phyloP scores from a whole-genome alignment of 1,284 basidiomycete species.

The Naganishia sp. region DNA sequence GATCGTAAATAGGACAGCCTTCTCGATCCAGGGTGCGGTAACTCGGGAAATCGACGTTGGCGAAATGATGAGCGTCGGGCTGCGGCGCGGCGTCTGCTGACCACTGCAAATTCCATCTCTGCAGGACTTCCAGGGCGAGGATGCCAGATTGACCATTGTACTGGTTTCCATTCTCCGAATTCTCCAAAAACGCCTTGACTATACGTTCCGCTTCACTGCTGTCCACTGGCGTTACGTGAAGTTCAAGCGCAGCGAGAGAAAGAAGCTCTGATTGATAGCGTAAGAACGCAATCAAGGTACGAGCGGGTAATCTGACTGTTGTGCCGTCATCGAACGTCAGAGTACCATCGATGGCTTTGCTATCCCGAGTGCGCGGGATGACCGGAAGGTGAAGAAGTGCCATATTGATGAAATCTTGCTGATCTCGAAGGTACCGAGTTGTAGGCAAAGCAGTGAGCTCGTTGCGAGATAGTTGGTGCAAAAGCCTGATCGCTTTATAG shows the following conservation, averaged over 20 bases:
- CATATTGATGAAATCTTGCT: conserved; percentile 83
- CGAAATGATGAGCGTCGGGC: conserved; percentile 27
- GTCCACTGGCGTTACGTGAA: conserved; percentile 80
- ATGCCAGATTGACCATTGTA: conserved; percentile 17
- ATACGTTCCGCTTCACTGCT: conserved; percentile 71
- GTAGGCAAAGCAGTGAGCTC: conserved; percentile 77
- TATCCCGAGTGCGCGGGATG: conserved; percentile 58
- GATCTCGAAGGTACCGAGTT: conserved; percentile 82
- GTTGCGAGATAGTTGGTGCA: conserved; percentile 85
- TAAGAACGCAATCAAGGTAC: conserved; percentile 74
- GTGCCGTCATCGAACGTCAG: conserved; percentile 71
- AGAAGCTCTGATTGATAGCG: conserved; percentile 81
- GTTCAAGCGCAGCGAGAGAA: conserved; percentile 82
- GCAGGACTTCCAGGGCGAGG: conserved; percentile 23
- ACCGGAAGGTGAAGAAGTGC: conserved; percentile 49
- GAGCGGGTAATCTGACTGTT: conserved; percentile 71
- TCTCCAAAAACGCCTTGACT: conserved; percentile 67
- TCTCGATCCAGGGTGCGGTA: conserved; percentile 21
- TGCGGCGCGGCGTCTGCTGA: not conserved
- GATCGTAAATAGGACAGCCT: conserved; percentile 26
- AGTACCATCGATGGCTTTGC: conserved; percentile 62
- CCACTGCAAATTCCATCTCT: conserved; percentile 26
- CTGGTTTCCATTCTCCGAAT: conserved; percentile 4
- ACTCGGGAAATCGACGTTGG: conserved; percentile 28
- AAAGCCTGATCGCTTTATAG: conserved; percentile 78